A percentile compares a stretch with the other conserved stretches of the same genome.
phyloP scores from a whole-genome alignment of 2,329 filamentous ascomycete genomes.

The Aspergillus udagawae region DNA sequence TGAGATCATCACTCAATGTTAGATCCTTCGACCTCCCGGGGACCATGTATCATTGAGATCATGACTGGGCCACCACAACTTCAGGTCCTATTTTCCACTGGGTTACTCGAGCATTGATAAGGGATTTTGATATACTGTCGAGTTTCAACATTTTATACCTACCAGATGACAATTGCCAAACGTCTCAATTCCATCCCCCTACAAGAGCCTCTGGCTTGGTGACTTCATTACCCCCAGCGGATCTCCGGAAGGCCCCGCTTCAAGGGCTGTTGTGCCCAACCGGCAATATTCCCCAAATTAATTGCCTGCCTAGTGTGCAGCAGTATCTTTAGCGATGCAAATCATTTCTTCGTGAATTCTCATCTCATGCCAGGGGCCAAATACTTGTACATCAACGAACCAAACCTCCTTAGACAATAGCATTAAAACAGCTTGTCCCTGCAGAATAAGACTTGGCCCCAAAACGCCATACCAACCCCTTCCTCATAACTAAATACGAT shows the following conservation, averaged over 20 bases:
- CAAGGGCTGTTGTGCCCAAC: background rate
- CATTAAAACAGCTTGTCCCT: background rate
- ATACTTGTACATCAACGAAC: background rate
- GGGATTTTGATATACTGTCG: background rate
- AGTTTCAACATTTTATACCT: background rate
- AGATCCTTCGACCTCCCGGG: background rate
- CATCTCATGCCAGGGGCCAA: background rate
- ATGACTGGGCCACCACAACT: background rate
- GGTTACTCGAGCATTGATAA: background rate
- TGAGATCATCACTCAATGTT: background rate
- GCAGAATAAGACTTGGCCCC: background rate
- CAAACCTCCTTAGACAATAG: background rate
- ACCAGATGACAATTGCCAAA: too few species aligned
- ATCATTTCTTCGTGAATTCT: background rate
- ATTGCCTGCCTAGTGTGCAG: background rate
- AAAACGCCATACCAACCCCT: background rate
- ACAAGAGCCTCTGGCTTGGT: background rate
- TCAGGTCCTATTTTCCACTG: background rate
- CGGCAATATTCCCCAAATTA: background rate
- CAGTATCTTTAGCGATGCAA: background rate
- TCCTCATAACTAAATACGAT: slow-evolving; percentile 29
- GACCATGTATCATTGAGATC: background rate
- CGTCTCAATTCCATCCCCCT: background rate
- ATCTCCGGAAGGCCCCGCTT: slow-evolving; percentile 8
- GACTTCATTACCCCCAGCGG: slow-evolving; percentile 13